A percentile compares a stretch with the other conserved stretches of the same genome.
These are phyloP conservation scores for Phytophthora europaea DNA, from an alignment of 352 stramenopile species.

Conservation along the genomic window DNA sequence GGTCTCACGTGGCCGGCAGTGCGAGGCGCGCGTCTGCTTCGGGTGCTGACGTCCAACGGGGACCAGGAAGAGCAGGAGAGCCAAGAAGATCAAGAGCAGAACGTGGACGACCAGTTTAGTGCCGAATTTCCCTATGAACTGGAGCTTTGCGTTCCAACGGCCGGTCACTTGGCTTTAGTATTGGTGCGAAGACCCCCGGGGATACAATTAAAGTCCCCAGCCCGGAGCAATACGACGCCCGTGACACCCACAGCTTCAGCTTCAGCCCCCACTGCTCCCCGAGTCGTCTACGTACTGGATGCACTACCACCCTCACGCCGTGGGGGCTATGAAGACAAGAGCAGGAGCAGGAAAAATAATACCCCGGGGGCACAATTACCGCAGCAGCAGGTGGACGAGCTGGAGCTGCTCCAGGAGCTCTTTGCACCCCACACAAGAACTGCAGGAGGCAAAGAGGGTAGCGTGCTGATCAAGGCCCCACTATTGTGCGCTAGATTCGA, in stretches of 20 bases:
- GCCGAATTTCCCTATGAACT: constrained; percentile 52
- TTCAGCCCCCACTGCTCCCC: constrained; percentile 24
- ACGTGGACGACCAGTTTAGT: constrained; percentile 9
- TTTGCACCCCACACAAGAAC: constrained; percentile 53
- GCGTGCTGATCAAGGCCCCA: constrained; percentile 71
- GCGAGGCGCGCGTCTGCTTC: constrained; percentile 51
- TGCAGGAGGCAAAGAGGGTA: constrained; percentile 65
- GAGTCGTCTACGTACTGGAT: constrained; percentile 83
- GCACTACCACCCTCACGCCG: constrained; percentile 60
- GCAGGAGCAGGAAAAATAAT: constrained; percentile 40
- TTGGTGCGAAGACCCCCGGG: constrained; percentile 42
- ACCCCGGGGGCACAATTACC: constrained; percentile 32
- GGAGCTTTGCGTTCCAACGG: constrained; percentile 62
- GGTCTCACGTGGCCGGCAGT: constrained; percentile 63
- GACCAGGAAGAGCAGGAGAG: constrained; percentile 5
- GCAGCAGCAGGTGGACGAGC: constrained; percentile 64
- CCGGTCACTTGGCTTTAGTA: constrained; percentile 70
- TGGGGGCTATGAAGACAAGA: constrained; percentile 13
- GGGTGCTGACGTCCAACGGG: constrained; percentile 16
- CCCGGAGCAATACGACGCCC: constrained; percentile 21
- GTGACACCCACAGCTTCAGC: neutral
- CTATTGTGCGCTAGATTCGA: constrained; percentile 83
- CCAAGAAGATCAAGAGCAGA: constrained; percentile 1
- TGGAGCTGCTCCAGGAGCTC: constrained; percentile 79
- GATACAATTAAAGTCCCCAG: constrained; percentile 13